Percentiles rank a stretch among this genome's conserved stretches.
Conservation (phyloP, 805 yeast genomes). For the Barnettozyma populi region DNA sequence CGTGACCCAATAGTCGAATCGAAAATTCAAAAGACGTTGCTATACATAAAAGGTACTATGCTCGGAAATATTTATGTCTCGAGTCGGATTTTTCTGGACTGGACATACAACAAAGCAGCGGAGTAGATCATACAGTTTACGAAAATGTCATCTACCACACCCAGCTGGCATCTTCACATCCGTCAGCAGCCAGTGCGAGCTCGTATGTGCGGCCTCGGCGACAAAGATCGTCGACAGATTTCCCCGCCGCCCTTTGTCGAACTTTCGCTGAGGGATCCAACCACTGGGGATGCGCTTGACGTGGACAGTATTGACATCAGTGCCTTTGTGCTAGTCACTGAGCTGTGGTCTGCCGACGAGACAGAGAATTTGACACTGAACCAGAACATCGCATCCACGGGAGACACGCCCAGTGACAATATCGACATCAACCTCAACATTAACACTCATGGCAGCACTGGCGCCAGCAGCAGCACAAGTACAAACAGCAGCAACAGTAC, state of each 20-base stretch:
- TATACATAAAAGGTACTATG: no score
- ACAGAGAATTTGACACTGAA: constrained; percentile 16
- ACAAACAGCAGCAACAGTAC: neutral
- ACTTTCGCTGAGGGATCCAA: constrained; percentile 16
- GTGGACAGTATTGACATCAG: constrained; percentile 29
- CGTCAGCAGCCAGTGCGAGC: constrained; percentile 40
- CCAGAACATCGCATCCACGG: constrained; percentile 11
- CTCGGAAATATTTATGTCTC: neutral
- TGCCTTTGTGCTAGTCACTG: constrained; percentile 32
- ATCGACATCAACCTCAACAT: neutral
- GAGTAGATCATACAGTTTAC: no score
- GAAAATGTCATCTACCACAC: neutral
- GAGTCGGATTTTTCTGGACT: no score
- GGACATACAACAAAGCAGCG: no score
- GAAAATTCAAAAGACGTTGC: no score
- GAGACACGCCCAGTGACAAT: neutral
- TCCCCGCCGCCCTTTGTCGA: constrained; percentile 30
- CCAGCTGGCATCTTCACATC: constrained; percentile 15
- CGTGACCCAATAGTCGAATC: no score
- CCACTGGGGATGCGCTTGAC: constrained; percentile 23
- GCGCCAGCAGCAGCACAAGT: neutral
- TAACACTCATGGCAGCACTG: neutral
- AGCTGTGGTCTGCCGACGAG: constrained; percentile 35
- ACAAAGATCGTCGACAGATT: constrained; percentile 31
- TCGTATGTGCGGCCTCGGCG: constrained; percentile 43